Conservation (phyloP, 371 early-diverging fungal species). For the Mortierella sp. region DNA sequence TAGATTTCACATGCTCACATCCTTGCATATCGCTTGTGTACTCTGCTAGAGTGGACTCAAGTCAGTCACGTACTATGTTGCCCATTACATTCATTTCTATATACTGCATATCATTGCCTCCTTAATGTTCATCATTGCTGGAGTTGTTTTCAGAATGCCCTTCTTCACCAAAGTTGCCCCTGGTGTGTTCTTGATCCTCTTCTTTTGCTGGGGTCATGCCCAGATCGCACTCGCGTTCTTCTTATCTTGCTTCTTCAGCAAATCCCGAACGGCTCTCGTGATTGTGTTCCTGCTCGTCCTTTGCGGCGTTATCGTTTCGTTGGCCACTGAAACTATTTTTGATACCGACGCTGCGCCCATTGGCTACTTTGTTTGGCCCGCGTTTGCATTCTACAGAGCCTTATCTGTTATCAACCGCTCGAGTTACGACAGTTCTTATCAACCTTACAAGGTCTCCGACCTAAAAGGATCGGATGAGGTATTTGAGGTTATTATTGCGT, state of each 20-base stretch:
- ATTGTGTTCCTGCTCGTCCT: conserved; percentile 72
- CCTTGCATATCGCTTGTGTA: neutral
- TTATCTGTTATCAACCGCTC: conserved; percentile 64
- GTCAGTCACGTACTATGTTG: conserved; percentile 67
- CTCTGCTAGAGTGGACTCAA: conserved; percentile 70
- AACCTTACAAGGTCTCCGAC: conserved; percentile 60
- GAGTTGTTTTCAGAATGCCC: conserved; percentile 63
- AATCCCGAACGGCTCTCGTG: conserved; percentile 65
- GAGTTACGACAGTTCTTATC: conserved; percentile 43
- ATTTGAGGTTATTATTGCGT: conserved; percentile 59
- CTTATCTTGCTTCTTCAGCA: conserved; percentile 71
- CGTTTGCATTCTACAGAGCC: conserved; percentile 79
- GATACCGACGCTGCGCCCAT: conserved; percentile 42
- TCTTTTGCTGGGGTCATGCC: conserved; percentile 76
- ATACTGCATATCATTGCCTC: conserved; percentile 69
- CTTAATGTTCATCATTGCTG: conserved; percentile 68
- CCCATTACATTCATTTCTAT: conserved; percentile 77
- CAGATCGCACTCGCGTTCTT: conserved; percentile 77
- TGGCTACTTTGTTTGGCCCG: conserved; percentile 78
- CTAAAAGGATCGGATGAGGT: conserved; percentile 64
- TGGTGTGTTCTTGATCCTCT: conserved; percentile 66
- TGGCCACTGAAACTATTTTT: conserved; percentile 61
- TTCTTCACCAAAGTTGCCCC: conserved; percentile 72
- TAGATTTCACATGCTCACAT: neutral
- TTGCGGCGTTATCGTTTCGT: conserved; percentile 68